Conservation (phyloP, 2,329 filamentous ascomycete genomes). For the Arthroderma sp. region DNA sequence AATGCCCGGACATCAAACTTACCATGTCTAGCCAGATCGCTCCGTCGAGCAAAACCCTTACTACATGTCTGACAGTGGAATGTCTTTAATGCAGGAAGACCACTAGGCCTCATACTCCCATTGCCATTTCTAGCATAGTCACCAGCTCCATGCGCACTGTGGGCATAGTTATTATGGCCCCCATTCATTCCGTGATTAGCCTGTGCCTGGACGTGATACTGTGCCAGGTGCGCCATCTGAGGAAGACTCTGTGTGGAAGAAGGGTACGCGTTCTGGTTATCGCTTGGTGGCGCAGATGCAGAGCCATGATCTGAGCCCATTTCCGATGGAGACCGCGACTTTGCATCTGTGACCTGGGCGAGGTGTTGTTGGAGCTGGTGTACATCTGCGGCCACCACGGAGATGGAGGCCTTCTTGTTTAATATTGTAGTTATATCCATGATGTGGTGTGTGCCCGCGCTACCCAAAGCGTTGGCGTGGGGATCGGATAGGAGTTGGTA, state of each 20-base stretch:
- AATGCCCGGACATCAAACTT: too few species aligned
- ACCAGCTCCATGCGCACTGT: constrained; percentile 27
- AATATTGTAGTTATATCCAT: constrained; percentile 45
- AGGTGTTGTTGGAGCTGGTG: constrained; percentile 34
- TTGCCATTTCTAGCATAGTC: constrained; percentile 12
- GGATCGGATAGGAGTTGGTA: neutral
- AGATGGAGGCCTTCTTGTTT: constrained; percentile 38
- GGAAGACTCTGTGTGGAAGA: constrained; percentile 43
- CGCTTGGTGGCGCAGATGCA: constrained; percentile 39
- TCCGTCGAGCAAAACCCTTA: constrained; percentile 85
- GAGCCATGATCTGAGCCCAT: constrained; percentile 48
- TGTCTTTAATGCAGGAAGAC: constrained; percentile 51
- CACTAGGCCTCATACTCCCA: constrained; percentile 31
- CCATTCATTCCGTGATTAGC: constrained; percentile 42
- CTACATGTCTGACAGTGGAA: constrained; percentile 82
- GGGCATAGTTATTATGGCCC: constrained; percentile 45
- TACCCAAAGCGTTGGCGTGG: neutral
- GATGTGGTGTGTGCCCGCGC: neutral
- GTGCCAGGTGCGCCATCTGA: constrained; percentile 40
- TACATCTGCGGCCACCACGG: constrained; percentile 30
- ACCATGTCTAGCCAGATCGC: constrained; percentile 92
- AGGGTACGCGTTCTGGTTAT: constrained; percentile 46
- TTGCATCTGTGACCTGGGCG: constrained; percentile 27
- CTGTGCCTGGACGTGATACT: constrained; percentile 43
- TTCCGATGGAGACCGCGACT: constrained; percentile 38